Evolutionary conservation across 139 green algal genomes (phyloP), one percentile per base, ranked within the genome.

Genomic region (Chlorella sp.): DNA sequence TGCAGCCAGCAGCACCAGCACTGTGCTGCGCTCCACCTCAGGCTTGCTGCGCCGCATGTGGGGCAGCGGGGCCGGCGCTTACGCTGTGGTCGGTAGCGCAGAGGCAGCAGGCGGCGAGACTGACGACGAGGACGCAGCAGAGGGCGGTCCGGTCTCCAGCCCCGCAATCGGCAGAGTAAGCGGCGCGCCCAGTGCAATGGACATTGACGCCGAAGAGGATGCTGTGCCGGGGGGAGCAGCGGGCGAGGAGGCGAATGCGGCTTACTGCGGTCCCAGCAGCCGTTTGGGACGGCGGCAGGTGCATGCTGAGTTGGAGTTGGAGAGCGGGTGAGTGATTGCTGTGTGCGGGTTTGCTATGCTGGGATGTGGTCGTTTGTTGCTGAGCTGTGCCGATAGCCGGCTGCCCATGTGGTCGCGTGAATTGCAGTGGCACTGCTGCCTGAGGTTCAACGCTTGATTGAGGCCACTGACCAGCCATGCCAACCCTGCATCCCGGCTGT

Each of bases 21-120:
- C 58, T 1, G 41, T 73, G 40, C 60, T 83, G 40, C 77, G 40
- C 9, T 62, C 58, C 26, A 74, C 77, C 5, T 44, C 26, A 11
- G 77, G 77, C 28, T 36, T 73, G 58, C 77, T 74, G 60, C 32
- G 77, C 14, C 77, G 77, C 60, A 58, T 83, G 77, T 83, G 77
- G 77, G 24, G 17, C n/a, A 41, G 51, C 46, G 73, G 11, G 9
- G 30, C 46, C 1, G 46, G 46, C 34, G 28, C 65, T 28, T 28
- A 8, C 40, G 40, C 32, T 9, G 70, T 20, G 22, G 70, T 24
- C 70, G 40, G 19, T 43, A 36, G 36, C 56, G 28, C 34, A 28
- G 40, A 19, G 73, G 43, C 38, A 17, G 73, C 73, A 36, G 73
- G 38, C 56, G 40, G 24, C 56, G 24, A 4, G 28, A 60, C 32